Evolutionary conservation across 257 asterid genomes (phyloP), one percentile per base, ranked within the genome.

Genomic region (Nicotiana knightiana): DNA sequence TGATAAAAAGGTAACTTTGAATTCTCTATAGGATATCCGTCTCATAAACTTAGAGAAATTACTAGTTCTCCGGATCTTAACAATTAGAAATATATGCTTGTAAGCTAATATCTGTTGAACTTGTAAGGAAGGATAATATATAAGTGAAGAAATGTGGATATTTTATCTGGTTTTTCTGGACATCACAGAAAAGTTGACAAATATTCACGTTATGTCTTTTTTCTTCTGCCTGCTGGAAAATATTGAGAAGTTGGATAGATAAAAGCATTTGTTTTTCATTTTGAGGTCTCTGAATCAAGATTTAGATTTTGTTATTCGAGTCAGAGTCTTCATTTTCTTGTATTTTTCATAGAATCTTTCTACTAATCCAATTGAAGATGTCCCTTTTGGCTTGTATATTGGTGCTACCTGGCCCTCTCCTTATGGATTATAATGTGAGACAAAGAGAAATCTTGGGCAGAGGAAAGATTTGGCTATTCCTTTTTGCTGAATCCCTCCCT

Each of bases 1-100:
- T 83, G 98, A 93, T 84, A 93, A 93, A 85, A 96, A 94, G 98
- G 99, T 96, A 85, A 33, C 57, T 16, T 12, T 67, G 10, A 0
- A 18, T 76, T 59, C 28, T 2, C 62, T 6, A 8, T 24, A 73
- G 79, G 8, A 73, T 70, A n/a, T 11, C 24, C 4, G 61, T 73
- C 61, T 46, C 62, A 73, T 8, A 33, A 24, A 13, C 62, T 48
- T 48, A 46, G 8, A 48, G 24, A 43, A 71, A 24, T 24, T 59
- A 59, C 61, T 32, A 46, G 10, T 63, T 75, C 5, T 55, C 4
- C 55, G 16, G 30, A 12, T 80, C 37, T 39, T 71, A 46, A 71
- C 21, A 21, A 11, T 13, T 43, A 46, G 15, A 39, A 46, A 71
- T 24, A 12, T 71, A 46, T 46, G 79, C 61, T 24, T 48, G 61